phyloP scores from a whole-genome alignment of 208 protist genomes.

The Lotmaria passim region DNA sequence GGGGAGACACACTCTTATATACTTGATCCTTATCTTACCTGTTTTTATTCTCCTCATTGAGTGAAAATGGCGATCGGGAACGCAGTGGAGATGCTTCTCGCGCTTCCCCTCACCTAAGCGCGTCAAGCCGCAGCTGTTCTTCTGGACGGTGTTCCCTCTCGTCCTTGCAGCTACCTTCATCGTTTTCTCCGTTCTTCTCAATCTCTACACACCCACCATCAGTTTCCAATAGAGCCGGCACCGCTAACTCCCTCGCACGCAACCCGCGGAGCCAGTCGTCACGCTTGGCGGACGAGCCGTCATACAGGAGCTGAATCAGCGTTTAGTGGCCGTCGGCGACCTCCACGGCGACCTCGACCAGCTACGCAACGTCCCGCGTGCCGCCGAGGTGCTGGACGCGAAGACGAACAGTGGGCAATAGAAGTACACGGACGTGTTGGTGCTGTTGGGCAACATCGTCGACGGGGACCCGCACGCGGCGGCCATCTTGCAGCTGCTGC shows the following conservation, averaged over 20 bases:
- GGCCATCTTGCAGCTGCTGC: conserved; percentile 56
- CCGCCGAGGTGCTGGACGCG: conserved; percentile 44
- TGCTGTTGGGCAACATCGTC: conserved; percentile 77
- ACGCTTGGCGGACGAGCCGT: conserved; percentile 7
- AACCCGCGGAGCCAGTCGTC: too few species aligned
- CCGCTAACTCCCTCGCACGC: neutral
- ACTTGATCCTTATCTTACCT: neutral
- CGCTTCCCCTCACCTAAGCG: conserved; percentile 12
- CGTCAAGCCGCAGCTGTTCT: conserved; percentile 9
- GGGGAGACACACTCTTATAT: too few species aligned
- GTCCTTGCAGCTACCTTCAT: conserved; percentile 23
- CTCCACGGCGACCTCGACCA: conserved; percentile 59
- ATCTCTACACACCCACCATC: conserved; percentile 30
- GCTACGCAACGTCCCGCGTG: conserved; percentile 40
- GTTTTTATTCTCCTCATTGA: neutral
- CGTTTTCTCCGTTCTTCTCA: conserved; percentile 16
- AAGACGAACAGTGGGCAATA: conserved; percentile 39
- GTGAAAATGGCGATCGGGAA: too few species aligned
- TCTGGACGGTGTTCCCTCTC: conserved; percentile 26
- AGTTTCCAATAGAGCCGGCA: conserved; percentile 23
- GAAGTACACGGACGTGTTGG: conserved; percentile 43
- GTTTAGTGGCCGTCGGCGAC: conserved; percentile 66
- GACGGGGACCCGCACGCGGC: conserved; percentile 50
- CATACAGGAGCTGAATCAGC: conserved; percentile 5
- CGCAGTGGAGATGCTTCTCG: conserved; percentile 11